Base-by-base conservation (phyloP, 192 early-diverging fungal genomes). In the Haplosporangium gracile region DNA sequence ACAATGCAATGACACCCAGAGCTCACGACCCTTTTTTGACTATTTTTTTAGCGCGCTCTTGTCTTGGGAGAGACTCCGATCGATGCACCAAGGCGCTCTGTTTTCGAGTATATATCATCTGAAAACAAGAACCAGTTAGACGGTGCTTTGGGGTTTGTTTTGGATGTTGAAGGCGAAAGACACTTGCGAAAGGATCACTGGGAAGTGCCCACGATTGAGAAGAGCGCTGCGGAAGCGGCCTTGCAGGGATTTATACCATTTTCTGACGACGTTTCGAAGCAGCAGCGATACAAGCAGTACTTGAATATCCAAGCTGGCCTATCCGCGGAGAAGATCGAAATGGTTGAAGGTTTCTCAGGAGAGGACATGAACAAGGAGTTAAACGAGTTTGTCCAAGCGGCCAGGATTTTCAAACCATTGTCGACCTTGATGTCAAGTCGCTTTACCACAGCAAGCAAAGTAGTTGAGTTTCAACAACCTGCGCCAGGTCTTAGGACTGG, bases 191-290 rank as follows among this genome's bases (percentile, higher is more conserved):
- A 86, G 36, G 76, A 86, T 36, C 51, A 74, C 22, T 88, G 83
- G 77, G 72, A 87, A 40, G 88, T 90, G 20, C 89, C 88, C 0
- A 82, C 75, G n/a, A 89, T 97, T 26, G 89, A 94, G 29, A 94
- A 92, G 75, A 87, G 91, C n/a, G 88, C 92, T 1, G 96, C 96
- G 0, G 34, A 89, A 57, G 90, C 92, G 0, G 95, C 96, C 0
- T 76, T 97, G 20, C 92, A 92, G 82, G 96, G 96, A 18, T 97
- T 95, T 80, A 94, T 97, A 77, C 96, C 96, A 1, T 97, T 96
- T 89, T 90, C 89, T 20, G 92, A 90, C 53, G 93, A 94, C 71
- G 65, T 89, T 10, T 87, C 90, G 1, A 97, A 97, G 72, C 96
- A 97, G 79, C 87, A 65, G 8, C 90, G 96, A 32, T 97, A 97